phyloP scores from a whole-genome alignment of 352 stramenopile species.

The Pythium rishiriense region DNA sequence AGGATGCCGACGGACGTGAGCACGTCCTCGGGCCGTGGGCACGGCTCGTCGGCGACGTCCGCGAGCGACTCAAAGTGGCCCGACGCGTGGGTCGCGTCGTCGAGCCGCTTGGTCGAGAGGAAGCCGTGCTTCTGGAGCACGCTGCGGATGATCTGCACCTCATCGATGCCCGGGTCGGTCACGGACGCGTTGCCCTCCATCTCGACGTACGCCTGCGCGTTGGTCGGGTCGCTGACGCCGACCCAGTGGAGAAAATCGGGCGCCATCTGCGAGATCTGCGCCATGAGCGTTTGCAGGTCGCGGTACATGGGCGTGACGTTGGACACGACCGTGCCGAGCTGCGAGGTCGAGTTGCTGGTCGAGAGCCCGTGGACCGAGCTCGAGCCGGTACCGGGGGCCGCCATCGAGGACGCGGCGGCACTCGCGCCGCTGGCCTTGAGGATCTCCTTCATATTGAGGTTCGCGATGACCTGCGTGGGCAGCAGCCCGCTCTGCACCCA shows the following conservation, averaged over 20 bases:
- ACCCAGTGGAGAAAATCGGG: constrained; percentile 81
- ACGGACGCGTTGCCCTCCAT: constrained; percentile 78
- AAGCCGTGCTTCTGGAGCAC: constrained; percentile 83
- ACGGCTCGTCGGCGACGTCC: constrained; percentile 54
- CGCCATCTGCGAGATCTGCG: constrained; percentile 51
- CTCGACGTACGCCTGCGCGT: constrained; percentile 66
- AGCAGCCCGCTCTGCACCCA: constrained; percentile 77
- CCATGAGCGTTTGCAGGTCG: constrained; percentile 64
- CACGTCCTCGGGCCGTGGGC: constrained; percentile 53
- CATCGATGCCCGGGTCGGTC: constrained; percentile 76
- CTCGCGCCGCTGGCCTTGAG: constrained; percentile 26
- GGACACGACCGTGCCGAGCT: constrained; percentile 31
- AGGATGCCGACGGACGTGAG: constrained; percentile 60
- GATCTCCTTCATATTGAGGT: constrained; percentile 65
- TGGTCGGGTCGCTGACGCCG: constrained; percentile 50
- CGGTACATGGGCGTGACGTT: constrained; percentile 43
- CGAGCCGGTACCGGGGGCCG: constrained; percentile 13
- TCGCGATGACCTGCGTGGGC: constrained; percentile 61
- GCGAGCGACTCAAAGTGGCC: constrained; percentile 52
- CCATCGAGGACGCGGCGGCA: not conserved
- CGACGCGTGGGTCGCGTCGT: constrained; percentile 48
- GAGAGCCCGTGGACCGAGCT: not conserved
- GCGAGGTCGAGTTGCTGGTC: constrained; percentile 13
- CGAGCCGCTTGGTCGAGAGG: constrained; percentile 60
- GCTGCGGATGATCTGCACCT: constrained; percentile 80